Conservation (phyloP, 208 protist genomes). For the Leishmania major region DNA sequence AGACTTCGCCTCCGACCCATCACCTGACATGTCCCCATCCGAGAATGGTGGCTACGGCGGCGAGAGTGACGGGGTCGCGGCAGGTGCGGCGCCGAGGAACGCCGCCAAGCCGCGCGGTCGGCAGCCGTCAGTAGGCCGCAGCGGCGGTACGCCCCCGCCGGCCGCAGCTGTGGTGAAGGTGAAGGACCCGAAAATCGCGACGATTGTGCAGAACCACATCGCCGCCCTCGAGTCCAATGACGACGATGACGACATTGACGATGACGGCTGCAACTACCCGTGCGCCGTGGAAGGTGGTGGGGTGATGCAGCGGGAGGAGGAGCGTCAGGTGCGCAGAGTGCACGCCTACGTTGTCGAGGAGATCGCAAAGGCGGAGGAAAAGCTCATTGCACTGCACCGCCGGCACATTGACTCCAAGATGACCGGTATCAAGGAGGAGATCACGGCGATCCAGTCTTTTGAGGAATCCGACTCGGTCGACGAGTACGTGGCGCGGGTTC, state of each 20-base stretch:
- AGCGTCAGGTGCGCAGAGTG: slow-evolving; percentile 85
- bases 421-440: slow-evolving; percentile 94
- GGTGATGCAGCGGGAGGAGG: slow-evolving; percentile 62
- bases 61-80: slow-evolving; percentile 5
- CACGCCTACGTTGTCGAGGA: slow-evolving; percentile 92
- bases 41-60: slow-evolving; percentile 16
- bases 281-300: background rate
- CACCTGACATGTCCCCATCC: slow-evolving; percentile 27
- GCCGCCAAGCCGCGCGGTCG: slow-evolving; percentile 21
- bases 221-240: slow-evolving; percentile 58
- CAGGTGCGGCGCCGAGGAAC: slow-evolving; percentile 4
- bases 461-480: slow-evolving; percentile 92
- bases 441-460: slow-evolving; percentile 89
- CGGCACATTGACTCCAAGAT: slow-evolving; percentile 95
- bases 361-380: slow-evolving; percentile 94
- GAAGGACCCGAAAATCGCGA: slow-evolving; percentile 88
- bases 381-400: slow-evolving; percentile 91
- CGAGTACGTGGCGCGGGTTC: slow-evolving; percentile 84
- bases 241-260: slow-evolving; percentile 67
- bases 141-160: slow-evolving; percentile 15
- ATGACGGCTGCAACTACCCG: slow-evolving; percentile 25
- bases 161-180: slow-evolving; percentile 42
- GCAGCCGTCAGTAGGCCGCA: slow-evolving; percentile 17
- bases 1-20: slow-evolving; percentile 57
- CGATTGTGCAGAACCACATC: slow-evolving; percentile 88